Conservation (phyloP, 345 rosid genomes). For the Syzygium aqueum region DNA sequence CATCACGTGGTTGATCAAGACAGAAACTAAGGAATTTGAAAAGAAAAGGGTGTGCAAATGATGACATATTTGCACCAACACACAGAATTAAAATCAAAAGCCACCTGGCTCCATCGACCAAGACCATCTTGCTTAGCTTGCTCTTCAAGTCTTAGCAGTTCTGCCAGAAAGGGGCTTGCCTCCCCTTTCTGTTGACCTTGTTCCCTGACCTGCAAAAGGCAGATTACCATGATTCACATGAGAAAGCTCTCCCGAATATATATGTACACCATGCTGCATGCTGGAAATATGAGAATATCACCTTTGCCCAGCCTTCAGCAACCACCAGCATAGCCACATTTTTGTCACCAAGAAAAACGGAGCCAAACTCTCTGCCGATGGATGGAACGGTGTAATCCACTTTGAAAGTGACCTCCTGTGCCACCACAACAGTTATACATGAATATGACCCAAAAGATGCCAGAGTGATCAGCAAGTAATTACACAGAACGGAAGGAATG, state of each 20-base stretch:
- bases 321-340: slow-evolving; percentile 74
- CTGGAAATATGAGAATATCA: slow-evolving; percentile 8
- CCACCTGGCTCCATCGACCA: slow-evolving; percentile 90
- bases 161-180: slow-evolving; percentile 74
- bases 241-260: neutral
- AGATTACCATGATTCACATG: neutral
- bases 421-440: neutral
- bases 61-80: neutral
- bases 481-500: neutral
- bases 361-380: slow-evolving; percentile 84
- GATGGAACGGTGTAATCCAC: slow-evolving; percentile 72
- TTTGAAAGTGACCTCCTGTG: slow-evolving; percentile 82
- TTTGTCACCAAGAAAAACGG: slow-evolving; percentile 74
- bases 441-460: neutral
- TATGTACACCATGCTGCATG: neutral
- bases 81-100: neutral
- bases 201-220: slow-evolving; percentile 62
- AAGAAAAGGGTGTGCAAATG: neutral
- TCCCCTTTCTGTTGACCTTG: slow-evolving; percentile 82
- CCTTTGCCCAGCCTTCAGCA: slow-evolving; percentile 93
- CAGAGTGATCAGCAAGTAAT: neutral
- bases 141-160: slow-evolving; percentile 54
- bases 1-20: neutral
- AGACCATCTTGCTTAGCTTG: slow-evolving; percentile 73
- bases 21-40: neutral